These are phyloP conservation scores for Lactifluus rugatus DNA, from an alignment of 768 basidiomycete species.

Conservation along the genomic window DNA sequence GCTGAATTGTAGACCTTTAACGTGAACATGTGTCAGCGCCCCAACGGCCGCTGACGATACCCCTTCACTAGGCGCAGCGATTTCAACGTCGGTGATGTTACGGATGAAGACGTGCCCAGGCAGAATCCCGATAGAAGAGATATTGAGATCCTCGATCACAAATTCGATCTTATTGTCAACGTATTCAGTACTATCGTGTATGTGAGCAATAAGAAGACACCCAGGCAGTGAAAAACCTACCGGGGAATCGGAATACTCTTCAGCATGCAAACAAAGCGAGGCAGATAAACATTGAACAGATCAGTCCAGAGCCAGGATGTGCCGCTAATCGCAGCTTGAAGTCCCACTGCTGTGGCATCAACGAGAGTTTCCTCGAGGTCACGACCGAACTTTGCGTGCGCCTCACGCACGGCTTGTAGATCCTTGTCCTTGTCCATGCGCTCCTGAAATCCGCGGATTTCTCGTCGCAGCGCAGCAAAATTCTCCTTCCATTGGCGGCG, in stretches of 20 bases:
- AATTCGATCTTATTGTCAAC: conserved; percentile 60
- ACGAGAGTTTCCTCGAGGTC: conserved; percentile 41
- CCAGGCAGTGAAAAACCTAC: conserved; percentile 25
- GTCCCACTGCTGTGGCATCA: conserved; percentile 31
- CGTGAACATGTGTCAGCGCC: conserved; percentile 53
- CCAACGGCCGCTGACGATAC: conserved; percentile 44
- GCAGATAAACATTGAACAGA: conserved; percentile 69
- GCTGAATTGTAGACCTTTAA: conserved; percentile 54
- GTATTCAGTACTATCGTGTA: conserved; percentile 51
- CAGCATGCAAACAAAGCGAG: conserved; percentile 41
- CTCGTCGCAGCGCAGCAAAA: conserved; percentile 36
- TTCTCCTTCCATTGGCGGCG: conserved; percentile 44
- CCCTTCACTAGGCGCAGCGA: conserved; percentile 33
- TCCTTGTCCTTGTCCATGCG: conserved; percentile 43
- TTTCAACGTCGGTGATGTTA: conserved; percentile 56
- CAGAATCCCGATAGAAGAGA: conserved; percentile 55
- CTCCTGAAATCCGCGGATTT: conserved; percentile 36
- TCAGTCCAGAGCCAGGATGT: conserved; percentile 76
- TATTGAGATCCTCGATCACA: conserved; percentile 63
- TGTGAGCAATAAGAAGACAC: neutral
- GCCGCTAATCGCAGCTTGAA: conserved; percentile 49
- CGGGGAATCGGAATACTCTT: conserved; percentile 63
- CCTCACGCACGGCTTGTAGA: conserved; percentile 35
- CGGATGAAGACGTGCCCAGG: conserved; percentile 65
- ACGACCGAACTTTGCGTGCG: conserved; percentile 38